Conservation (phyloP, 306 rosid species). For the Alnus rubra region DNA sequence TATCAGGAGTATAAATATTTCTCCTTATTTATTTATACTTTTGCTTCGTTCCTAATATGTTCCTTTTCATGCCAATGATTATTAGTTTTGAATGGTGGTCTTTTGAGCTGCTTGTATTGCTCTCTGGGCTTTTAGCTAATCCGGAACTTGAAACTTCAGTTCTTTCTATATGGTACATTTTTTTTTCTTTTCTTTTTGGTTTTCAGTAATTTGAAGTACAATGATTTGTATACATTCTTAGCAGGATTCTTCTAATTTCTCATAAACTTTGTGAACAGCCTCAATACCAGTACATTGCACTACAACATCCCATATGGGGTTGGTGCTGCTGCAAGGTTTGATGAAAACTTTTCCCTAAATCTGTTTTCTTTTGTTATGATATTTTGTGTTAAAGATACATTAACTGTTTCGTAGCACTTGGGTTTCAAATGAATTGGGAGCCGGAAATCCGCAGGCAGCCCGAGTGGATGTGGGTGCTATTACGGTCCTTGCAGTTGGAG, state of each 20-base stretch:
- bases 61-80: neutral
- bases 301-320: conserved; percentile 52
- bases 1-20: too few relatives aligned
- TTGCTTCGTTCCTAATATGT: neutral
- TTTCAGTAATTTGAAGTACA: too few relatives aligned
- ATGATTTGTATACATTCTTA: too few relatives aligned
- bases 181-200: too few relatives aligned
- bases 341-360: neutral
- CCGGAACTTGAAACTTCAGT: conserved; percentile 59
- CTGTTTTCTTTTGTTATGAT: neutral
- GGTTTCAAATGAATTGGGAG: conserved; percentile 70
- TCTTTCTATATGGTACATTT: conserved; percentile 50
- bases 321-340: conserved; percentile 67
- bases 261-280: conserved; percentile 37
- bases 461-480: conserved; percentile 36
- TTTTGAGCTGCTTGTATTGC: conserved; percentile 50
- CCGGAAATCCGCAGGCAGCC: conserved; percentile 54
- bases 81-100: conserved; percentile 44
- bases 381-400: neutral
- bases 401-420: conserved; percentile 46
- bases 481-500: conserved; percentile 39
- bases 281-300: conserved; percentile 49
- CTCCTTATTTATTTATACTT: too few relatives aligned
- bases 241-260: conserved; percentile 11
- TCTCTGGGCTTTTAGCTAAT: conserved; percentile 61